phyloP scores from a whole-genome alignment of 495 filamentous ascomycete species.

The Daldinia grandis region DNA sequence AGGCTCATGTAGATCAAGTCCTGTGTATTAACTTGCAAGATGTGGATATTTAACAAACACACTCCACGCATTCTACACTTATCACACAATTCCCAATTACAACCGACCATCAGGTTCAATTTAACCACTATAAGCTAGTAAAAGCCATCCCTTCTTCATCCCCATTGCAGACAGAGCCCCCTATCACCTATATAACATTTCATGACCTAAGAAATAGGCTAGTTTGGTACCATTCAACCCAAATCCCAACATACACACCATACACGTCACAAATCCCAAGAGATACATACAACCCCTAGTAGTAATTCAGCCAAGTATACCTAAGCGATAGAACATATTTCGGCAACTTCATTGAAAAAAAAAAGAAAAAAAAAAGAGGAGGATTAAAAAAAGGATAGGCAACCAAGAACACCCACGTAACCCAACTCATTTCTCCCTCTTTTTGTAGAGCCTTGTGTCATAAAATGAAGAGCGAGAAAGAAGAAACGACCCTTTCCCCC shows the following conservation, averaged over 20 bases:
- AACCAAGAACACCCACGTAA: conserved; percentile 9
- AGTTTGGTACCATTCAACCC: neutral
- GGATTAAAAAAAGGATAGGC: conserved; percentile 5
- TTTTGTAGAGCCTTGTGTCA: conserved; percentile 4
- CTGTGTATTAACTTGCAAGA: too few relatives aligned
- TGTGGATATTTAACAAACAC: too few relatives aligned
- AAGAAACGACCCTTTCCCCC: conserved; percentile 1
- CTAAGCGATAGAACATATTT: neutral
- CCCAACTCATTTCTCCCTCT: conserved; percentile 5
- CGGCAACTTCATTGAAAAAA: neutral
- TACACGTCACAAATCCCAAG: neutral
- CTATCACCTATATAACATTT: neutral
- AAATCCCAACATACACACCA: neutral
- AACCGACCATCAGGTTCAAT: too few relatives aligned
- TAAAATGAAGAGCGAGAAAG: neutral
- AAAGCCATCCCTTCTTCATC: too few relatives aligned
- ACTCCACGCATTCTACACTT: too few relatives aligned
- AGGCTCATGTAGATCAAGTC: too few relatives aligned
- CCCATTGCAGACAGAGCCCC: too few relatives aligned
- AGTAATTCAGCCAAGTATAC: neutral
- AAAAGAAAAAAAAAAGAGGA: neutral
- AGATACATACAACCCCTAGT: neutral
- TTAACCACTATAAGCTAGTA: too few relatives aligned
- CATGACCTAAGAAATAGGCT: neutral
- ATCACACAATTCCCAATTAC: too few relatives aligned